Evolutionary conservation across 106 monocot genomes (phyloP).

Genomic region (Dactylorhiza incarnata): DNA sequence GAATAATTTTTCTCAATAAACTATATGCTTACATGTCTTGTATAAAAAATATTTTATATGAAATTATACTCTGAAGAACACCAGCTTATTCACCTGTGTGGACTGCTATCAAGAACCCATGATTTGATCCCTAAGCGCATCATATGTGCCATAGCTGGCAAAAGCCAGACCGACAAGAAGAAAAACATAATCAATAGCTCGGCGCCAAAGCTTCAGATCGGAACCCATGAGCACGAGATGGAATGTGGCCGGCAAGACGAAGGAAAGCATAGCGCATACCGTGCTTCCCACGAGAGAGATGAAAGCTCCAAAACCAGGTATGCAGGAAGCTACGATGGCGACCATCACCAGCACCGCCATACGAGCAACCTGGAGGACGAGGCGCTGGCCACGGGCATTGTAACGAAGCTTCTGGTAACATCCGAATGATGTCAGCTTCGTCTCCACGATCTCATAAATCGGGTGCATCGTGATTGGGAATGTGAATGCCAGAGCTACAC

Average conservation of each 20-base stretch:
- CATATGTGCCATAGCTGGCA: slow-evolving; percentile 57
- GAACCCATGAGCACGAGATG: slow-evolving; percentile 66
- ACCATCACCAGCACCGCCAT: slow-evolving; percentile 28
- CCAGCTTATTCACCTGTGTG: neutral
- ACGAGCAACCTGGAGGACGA: slow-evolving; percentile 37
- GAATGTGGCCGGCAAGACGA: slow-evolving; percentile 79
- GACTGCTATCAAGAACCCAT: slow-evolving; percentile 9
- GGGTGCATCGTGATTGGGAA: slow-evolving; percentile 98
- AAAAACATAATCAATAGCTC: slow-evolving; percentile 46
- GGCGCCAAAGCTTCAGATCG: slow-evolving; percentile 28
- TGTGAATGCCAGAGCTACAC: slow-evolving; percentile 73
- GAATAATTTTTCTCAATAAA: too few relatives aligned
- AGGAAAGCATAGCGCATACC: slow-evolving; percentile 76
- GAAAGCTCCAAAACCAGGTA: slow-evolving; percentile 81
- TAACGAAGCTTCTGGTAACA: slow-evolving; percentile 41
- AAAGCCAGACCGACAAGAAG: slow-evolving; percentile 52
- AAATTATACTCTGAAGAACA: too few relatives aligned
- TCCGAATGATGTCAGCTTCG: slow-evolving; percentile 33
- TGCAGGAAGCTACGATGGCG: slow-evolving; percentile 46
- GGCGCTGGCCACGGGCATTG: slow-evolving; percentile 21
- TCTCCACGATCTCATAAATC: slow-evolving; percentile 72
- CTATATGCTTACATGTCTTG: too few relatives aligned
- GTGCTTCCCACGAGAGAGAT: slow-evolving; percentile 82
- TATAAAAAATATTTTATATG: too few relatives aligned
- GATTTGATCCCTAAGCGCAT: slow-evolving; percentile 19